Evolutionary conservation across 805 yeast species (phyloP).

Genomic region (Metschnikowia dekortorum): DNA sequence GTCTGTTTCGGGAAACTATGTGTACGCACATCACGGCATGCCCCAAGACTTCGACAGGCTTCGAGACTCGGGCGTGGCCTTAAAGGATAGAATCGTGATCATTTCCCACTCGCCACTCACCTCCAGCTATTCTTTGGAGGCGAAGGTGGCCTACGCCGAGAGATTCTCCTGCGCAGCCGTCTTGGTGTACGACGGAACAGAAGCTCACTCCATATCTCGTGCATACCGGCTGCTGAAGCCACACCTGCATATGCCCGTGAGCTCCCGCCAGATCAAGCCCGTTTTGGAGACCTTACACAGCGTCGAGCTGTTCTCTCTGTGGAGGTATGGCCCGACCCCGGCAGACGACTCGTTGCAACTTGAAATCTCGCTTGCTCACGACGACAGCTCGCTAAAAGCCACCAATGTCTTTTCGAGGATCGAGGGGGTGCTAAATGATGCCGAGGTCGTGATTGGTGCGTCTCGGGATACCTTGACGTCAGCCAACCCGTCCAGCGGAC

Average conservation of each 20-base stretch:
- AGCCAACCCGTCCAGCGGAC: conserved; percentile 35
- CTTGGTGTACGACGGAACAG: conserved; percentile 13
- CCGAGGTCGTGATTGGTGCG: conserved; percentile 38
- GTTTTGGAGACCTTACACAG: conserved; percentile 12
- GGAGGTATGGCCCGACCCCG: conserved; percentile 11
- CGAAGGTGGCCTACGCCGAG: conserved; percentile 13
- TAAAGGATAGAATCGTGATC: conserved; percentile 27
- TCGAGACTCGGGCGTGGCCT: conserved; percentile 15
- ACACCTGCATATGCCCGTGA: conserved; percentile 13
- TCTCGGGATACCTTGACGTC: conserved; percentile 36
- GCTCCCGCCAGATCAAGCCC: conserved; percentile 12
- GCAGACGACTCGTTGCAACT: conserved; percentile 8
- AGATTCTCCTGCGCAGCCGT: conserved; percentile 11
- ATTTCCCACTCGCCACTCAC: conserved; percentile 14
- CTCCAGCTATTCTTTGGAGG: conserved; percentile 7
- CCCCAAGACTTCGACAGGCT: conserved; percentile 25
- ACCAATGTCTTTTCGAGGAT: conserved; percentile 31
- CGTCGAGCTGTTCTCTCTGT: conserved; percentile 5
- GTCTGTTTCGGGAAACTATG: conserved; percentile 19
- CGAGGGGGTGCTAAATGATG: conserved; percentile 37
- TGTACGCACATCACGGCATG: conserved; percentile 31
- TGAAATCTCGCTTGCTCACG: conserved; percentile 3
- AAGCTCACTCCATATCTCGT: conserved; percentile 10
- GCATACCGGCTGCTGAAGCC: conserved; percentile 4
- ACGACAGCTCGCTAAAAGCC: conserved; percentile 2